phyloP scores from a whole-genome alignment of 192 early-diverging fungal genomes.

The Gonapodya sp. region DNA sequence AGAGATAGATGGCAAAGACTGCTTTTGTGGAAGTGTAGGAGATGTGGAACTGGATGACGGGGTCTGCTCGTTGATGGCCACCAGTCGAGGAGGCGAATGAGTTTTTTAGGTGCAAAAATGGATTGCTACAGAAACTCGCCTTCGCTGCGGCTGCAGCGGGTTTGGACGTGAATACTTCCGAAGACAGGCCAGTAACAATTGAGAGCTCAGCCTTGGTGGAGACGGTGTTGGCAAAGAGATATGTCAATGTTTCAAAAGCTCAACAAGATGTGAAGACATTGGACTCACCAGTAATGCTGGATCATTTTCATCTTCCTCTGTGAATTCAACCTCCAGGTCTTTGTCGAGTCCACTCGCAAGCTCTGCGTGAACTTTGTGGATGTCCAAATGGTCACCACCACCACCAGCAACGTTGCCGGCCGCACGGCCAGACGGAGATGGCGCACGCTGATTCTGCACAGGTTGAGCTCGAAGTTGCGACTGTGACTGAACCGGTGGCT shows the following conservation, averaged over 20 bases:
- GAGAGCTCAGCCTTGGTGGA: not conserved
- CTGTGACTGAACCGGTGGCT: too few species aligned
- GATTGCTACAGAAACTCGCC: too few species aligned
- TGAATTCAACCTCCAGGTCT: constrained; percentile 50
- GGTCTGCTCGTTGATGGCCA: not conserved
- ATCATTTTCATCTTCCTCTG: constrained; percentile 66
- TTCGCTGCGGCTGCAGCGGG: not conserved
- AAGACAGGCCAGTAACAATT: not conserved
- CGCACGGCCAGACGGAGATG: too few species aligned
- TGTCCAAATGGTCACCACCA: too few species aligned
- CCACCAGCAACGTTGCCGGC: too few species aligned
- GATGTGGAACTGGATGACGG: not conserved
- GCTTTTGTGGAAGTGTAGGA: not conserved
- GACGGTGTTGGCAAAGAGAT: not conserved
- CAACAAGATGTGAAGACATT: too few species aligned
- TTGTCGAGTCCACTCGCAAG: constrained; percentile 19
- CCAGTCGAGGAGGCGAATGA: not conserved
- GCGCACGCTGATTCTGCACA: too few species aligned
- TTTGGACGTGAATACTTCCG: not conserved
- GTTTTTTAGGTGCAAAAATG: too few species aligned
- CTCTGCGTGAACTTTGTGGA: not conserved
- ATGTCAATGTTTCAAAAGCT: too few species aligned
- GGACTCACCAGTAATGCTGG: constrained; percentile 50
- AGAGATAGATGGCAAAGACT: not conserved
- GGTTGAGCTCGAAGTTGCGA: too few species aligned